Evolutionary conservation across 176 grass and related monocot genomes (phyloP), one percentile per base, ranked within the genome.

Genomic region (Elymus sibiricus): DNA sequence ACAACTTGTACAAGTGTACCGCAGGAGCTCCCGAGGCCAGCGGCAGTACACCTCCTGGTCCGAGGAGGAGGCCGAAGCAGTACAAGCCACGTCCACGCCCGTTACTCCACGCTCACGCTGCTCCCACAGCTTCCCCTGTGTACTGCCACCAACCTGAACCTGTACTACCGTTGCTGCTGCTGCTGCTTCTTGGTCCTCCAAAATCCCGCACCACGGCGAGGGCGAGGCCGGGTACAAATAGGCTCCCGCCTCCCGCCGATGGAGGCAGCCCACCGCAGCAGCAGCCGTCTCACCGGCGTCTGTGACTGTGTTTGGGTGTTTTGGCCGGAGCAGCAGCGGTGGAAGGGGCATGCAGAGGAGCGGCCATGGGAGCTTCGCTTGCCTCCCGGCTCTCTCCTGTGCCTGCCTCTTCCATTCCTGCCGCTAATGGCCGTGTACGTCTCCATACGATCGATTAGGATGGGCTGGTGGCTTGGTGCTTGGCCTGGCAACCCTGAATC

Each of bases 271-370:
- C 24, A 56, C 78, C 60, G 74, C 47, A 79, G 15, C 31, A 37
- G 65, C 31, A 0, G 13, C 65, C 28, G 15, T 19, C 31, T 19
- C 15, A 67, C 15, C 64, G 17, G 29, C n/a, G 51, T 56, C 39
- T 16, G 29, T 7, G 51, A 40, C 39, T 16, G 29, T 7, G 16
- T 60, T 38, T 72, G 7, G 64, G 16, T 72, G 15, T 73, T 82
- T 37, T 11, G 87, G 86, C 64, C 76, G 83, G 90, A 90, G 74
- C 77, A 86, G 90, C 66, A 90, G 86, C 70, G 74, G 79, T 97
- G 94, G 94, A 97, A 94, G 94, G 94, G 94, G 92, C 92, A 97
- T 94, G 94, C 94, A 97, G 94, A 97, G 94, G 94, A 97, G 92
- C 79, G 61, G 22, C 81, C 66, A 69, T 82, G 19, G 49, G 74